A percentile compares a stretch with the other conserved stretches of the same genome.
These are phyloP conservation scores for Saraca asoca DNA, from an alignment of 331 rosid species.

Conservation along the genomic window DNA sequence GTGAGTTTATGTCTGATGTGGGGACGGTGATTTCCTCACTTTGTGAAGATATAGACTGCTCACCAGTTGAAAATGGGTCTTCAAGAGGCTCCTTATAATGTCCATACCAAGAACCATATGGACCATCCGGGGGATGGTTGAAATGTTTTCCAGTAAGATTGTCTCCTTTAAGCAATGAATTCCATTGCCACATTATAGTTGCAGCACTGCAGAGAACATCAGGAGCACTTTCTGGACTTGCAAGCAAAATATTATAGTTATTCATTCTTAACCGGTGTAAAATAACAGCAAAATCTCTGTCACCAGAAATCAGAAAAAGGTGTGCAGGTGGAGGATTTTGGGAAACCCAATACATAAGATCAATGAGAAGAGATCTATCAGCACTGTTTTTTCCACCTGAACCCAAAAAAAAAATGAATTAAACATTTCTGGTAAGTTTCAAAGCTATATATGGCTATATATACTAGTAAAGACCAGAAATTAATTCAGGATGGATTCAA, in stretches of 20 bases:
- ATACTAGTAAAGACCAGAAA: not conserved
- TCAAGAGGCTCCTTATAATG: conserved; percentile 59
- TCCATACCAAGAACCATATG: conserved; percentile 77
- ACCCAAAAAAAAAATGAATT: conserved; percentile 22
- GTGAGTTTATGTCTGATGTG: conserved; percentile 38
- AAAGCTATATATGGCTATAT: not conserved
- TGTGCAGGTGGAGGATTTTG: conserved; percentile 98
- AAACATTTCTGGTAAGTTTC: not conserved
- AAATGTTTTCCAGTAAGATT: conserved; percentile 62
- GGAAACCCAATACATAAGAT: conserved; percentile 88
- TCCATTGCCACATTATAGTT: conserved; percentile 90
- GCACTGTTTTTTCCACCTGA: conserved; percentile 90
- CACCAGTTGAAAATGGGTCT: conserved; percentile 49
- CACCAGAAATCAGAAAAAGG: conserved; percentile 80
- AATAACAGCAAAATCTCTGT: conserved; percentile 66
- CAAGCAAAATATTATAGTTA: conserved; percentile 87
- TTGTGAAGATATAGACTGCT: conserved; percentile 37
- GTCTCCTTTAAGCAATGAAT: conserved; percentile 69
- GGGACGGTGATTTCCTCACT: conserved; percentile 40
- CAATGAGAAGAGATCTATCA: conserved; percentile 74
- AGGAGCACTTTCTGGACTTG: conserved; percentile 53
- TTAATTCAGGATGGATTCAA: not conserved
- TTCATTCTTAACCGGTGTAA: conserved; percentile 82
- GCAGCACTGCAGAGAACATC: conserved; percentile 80
- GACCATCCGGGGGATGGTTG: conserved; percentile 85